phyloP scores from a whole-genome alignment of 805 yeast species.

The Hanseniaspora vineae region DNA sequence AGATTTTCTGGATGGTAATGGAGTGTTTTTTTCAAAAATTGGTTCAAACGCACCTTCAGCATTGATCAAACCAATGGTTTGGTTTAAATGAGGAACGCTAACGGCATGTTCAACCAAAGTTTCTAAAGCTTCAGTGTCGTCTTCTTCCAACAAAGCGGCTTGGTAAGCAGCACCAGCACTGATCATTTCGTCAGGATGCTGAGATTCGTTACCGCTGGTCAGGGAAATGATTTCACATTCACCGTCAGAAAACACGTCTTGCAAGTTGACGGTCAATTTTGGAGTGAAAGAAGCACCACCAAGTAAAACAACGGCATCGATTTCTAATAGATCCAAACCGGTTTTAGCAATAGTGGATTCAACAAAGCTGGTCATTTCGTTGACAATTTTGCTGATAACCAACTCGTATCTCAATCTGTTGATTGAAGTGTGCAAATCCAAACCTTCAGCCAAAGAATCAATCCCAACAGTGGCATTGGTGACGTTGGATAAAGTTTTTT shows the following conservation, averaged over 20 bases:
- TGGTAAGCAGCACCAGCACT: slow-evolving; percentile 96
- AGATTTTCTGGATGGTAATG: slow-evolving; percentile 79
- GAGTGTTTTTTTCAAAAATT: slow-evolving; percentile 69
- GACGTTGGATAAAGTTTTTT: slow-evolving; percentile 86
- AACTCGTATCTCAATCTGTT: slow-evolving; percentile 92
- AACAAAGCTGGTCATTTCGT: slow-evolving; percentile 65
- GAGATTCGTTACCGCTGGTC: slow-evolving; percentile 57
- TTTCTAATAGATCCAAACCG: slow-evolving; percentile 67
- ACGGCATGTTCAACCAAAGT: slow-evolving; percentile 69
- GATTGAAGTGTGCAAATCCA: slow-evolving; percentile 82
- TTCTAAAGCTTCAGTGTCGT: slow-evolving; percentile 65
- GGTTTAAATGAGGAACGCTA: slow-evolving; percentile 74
- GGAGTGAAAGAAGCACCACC: slow-evolving; percentile 94
- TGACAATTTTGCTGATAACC: slow-evolving; percentile 64
- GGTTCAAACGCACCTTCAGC: slow-evolving; percentile 62
- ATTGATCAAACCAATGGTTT: slow-evolving; percentile 75
- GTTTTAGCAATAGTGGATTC: slow-evolving; percentile 70
- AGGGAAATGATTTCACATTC: slow-evolving; percentile 63
- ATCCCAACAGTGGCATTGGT: slow-evolving; percentile 82
- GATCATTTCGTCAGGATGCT: slow-evolving; percentile 78
- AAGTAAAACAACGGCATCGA: slow-evolving; percentile 80
- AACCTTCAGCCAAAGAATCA: slow-evolving; percentile 89
- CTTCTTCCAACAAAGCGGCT: slow-evolving; percentile 68
- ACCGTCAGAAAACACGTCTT: slow-evolving; percentile 67
- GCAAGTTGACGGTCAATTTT: slow-evolving; percentile 68